Conservation (phyloP, 495 filamentous ascomycete genomes). For the Aspergillus sclerotioniger region DNA sequence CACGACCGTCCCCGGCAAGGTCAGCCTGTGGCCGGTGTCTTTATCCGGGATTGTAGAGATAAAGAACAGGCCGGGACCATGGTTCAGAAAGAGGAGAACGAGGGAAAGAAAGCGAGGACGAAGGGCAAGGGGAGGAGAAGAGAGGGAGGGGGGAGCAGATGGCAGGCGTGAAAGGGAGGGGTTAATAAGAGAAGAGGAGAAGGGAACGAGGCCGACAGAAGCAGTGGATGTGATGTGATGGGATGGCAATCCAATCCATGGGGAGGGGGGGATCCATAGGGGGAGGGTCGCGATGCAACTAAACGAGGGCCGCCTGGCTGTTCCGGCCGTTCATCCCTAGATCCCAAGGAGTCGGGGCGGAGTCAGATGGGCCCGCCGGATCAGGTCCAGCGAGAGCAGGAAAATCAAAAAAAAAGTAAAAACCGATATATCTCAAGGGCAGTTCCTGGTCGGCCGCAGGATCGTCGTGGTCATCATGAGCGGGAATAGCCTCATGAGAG, state of each 20-base stretch:
- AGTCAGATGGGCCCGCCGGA: neutral
- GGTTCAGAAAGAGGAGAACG: neutral
- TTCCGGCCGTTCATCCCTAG: constrained; percentile 6
- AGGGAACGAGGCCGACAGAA: constrained; percentile 3
- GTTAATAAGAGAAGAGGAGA: constrained; percentile 8
- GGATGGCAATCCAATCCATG: neutral
- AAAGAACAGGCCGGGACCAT: constrained; percentile 6
- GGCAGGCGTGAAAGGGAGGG: neutral
- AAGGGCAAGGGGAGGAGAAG: neutral
- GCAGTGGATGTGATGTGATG: constrained; percentile 1
- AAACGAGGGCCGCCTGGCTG: constrained; percentile 6
- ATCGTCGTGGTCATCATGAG: constrained; percentile 16
- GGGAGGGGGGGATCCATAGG: neutral
- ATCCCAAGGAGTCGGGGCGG: neutral
- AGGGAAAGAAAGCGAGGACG: neutral
- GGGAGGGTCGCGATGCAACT: constrained; percentile 8
- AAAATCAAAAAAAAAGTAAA: constrained; percentile 11
- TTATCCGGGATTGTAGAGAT: constrained; percentile 14
- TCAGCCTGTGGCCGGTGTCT: constrained; percentile 13
- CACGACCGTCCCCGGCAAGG: constrained; percentile 11
- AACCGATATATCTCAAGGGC: constrained; percentile 4
- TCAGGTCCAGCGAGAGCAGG: neutral
- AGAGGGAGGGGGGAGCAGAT: neutral
- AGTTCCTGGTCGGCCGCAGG: constrained; percentile 16
- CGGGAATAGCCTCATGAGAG: constrained; percentile 23